Evolutionary conservation across 2,329 filamentous ascomycete genomes (phyloP).

Genomic region (Fusarium tricinctum): DNA sequence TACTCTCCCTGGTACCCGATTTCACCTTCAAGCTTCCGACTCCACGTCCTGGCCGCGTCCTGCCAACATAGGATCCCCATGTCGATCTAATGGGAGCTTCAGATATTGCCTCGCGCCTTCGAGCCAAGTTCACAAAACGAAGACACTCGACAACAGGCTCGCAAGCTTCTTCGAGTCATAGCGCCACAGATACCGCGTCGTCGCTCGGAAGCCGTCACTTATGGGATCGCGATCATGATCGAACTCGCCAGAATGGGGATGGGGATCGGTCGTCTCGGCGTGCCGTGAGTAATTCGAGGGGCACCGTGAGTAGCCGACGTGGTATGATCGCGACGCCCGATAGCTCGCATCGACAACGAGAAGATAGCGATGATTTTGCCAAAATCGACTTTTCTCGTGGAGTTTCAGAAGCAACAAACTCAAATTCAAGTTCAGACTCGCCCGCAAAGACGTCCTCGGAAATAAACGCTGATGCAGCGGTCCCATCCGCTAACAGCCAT

Average conservation of each 20-base stretch:
- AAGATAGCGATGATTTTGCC: constrained; percentile 29
- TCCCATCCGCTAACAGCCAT: constrained; percentile 42
- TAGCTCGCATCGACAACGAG: constrained; percentile 26
- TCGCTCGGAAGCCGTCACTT: constrained; percentile 46
- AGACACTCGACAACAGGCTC: constrained; percentile 59
- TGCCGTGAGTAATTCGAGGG: constrained; percentile 43
- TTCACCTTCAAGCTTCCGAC: constrained; percentile 19
- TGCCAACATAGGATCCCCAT: constrained; percentile 35
- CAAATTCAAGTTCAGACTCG: constrained; percentile 28
- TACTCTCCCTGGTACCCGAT: constrained; percentile 25
- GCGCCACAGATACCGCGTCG: constrained; percentile 40
- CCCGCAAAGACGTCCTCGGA: constrained; percentile 32
- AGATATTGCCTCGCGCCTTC: constrained; percentile 62
- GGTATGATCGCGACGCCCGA: constrained; percentile 37
- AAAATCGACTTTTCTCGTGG: constrained; percentile 19
- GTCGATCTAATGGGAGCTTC: constrained; percentile 56
- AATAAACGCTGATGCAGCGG: constrained; percentile 30
- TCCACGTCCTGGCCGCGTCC: constrained; percentile 27
- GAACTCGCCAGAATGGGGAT: constrained; percentile 36
- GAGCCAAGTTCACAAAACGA: constrained; percentile 60
- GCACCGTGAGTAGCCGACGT: constrained; percentile 41
- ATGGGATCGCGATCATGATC: constrained; percentile 47
- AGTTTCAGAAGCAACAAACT: constrained; percentile 32
- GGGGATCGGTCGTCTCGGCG: constrained; percentile 36
- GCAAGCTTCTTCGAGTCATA: constrained; percentile 54